phyloP scores from a whole-genome alignment of 2,329 filamentous ascomycete species.

The Monilinia laxa region DNA sequence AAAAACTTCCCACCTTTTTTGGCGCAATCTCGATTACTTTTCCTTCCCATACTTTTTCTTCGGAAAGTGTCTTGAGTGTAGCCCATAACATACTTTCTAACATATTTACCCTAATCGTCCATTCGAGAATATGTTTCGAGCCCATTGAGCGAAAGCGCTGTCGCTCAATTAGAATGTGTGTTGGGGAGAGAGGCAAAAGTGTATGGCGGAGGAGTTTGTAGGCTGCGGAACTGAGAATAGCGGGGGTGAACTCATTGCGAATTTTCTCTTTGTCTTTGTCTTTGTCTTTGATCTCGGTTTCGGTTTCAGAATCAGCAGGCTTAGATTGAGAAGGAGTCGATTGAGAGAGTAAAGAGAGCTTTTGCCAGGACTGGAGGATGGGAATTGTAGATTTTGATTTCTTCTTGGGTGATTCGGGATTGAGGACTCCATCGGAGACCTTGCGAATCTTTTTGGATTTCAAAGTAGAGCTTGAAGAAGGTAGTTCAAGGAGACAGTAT shows the following conservation, averaged over 20 bases:
- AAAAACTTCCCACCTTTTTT: conserved; percentile 55
- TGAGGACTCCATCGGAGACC: not conserved
- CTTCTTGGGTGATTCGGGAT: not conserved
- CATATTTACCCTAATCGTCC: conserved; percentile 80
- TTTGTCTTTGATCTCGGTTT: not conserved
- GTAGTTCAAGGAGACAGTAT: conserved; percentile 58
- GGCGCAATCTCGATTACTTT: conserved; percentile 53
- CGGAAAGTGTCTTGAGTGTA: conserved; percentile 57
- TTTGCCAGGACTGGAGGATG: conserved; percentile 22
- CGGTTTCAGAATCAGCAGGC: not conserved
- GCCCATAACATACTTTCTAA: conserved; percentile 81
- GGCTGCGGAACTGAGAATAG: conserved; percentile 54
- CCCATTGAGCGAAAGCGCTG: conserved; percentile 64
- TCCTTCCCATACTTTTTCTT: conserved; percentile 46
- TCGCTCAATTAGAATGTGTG: conserved; percentile 67
- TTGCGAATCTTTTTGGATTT: not conserved
- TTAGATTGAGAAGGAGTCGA: conserved; percentile 24
- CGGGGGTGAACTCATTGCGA: conserved; percentile 52
- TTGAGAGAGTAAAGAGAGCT: conserved; percentile 27
- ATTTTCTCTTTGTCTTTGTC: conserved; percentile 26
- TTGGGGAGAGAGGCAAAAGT: conserved; percentile 55
- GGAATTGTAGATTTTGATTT: not conserved
- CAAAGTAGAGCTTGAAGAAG: conserved; percentile 19
- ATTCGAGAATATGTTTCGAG: conserved; percentile 67
- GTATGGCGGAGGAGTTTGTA: conserved; percentile 52